Conservation (phyloP, 371 early-diverging fungal genomes). For the Zopfochytrium polystomum region DNA sequence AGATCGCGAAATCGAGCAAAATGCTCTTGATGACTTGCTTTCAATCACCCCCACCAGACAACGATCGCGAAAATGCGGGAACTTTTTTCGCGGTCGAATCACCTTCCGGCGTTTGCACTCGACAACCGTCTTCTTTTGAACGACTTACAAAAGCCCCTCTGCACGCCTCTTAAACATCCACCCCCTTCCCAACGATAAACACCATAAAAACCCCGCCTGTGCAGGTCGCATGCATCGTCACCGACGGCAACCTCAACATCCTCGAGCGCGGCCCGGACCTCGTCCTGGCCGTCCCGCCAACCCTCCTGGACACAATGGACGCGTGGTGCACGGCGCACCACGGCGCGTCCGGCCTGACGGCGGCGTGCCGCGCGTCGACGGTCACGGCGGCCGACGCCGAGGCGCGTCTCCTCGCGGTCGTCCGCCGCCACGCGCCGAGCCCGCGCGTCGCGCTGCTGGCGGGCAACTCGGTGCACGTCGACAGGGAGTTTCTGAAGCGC, state of each 20-base stretch:
- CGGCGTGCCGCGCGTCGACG: slow-evolving; percentile 69
- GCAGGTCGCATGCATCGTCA: slow-evolving; percentile 80
- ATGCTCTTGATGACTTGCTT: too few relatives aligned
- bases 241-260: slow-evolving; percentile 78
- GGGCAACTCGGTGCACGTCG: slow-evolving; percentile 90
- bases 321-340: slow-evolving; percentile 83
- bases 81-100: too few relatives aligned
- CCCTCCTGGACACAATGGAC: slow-evolving; percentile 83
- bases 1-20: too few relatives aligned
- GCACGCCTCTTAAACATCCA: too few relatives aligned
- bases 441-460: slow-evolving; percentile 70
- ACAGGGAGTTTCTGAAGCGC: slow-evolving; percentile 74
- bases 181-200: neutral
- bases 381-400: slow-evolving; percentile 71
- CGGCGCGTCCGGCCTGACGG: slow-evolving; percentile 80
- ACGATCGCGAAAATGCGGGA: too few relatives aligned
- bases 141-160: too few relatives aligned
- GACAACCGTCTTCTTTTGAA: too few relatives aligned
- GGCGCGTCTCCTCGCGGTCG: slow-evolving; percentile 63
- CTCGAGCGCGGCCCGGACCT: slow-evolving; percentile 67
- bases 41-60: too few relatives aligned
- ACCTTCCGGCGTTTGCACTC: too few relatives aligned
- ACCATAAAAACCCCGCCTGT: slow-evolving; percentile 45
- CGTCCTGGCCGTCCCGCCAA: slow-evolving; percentile 72
- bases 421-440: slow-evolving; percentile 63